Evolutionary conservation across 768 basidiomycete genomes (phyloP).

Genomic region (Galerina sulciceps): DNA sequence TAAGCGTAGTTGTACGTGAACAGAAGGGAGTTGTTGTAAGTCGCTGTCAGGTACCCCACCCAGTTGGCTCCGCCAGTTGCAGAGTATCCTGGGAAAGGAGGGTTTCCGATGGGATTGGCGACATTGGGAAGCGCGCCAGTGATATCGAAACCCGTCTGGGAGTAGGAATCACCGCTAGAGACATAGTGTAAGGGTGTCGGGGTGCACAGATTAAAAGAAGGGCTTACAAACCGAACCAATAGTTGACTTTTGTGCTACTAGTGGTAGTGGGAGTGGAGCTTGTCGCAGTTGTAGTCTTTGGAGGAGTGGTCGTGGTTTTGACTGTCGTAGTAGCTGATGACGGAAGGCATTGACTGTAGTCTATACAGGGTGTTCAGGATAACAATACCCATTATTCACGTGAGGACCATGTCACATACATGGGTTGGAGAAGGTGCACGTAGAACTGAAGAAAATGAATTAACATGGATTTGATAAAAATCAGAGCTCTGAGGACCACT

Average conservation of each 20-base stretch:
- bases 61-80: slow-evolving; percentile 62
- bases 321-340: slow-evolving; percentile 20
- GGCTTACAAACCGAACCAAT: slow-evolving; percentile 62
- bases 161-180: slow-evolving; percentile 60
- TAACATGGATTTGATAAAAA: background rate
- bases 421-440: slow-evolving; percentile 15
- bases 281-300: background rate
- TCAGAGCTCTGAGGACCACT: slow-evolving; percentile 21
- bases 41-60: slow-evolving; percentile 57
- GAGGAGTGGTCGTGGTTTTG: background rate
- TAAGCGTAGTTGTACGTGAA: slow-evolving; percentile 71
- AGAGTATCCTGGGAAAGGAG: slow-evolving; percentile 56
- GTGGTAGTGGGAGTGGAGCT: slow-evolving; percentile 5
- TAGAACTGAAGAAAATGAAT: slow-evolving; percentile 2
- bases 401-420: background rate
- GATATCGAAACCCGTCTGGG: slow-evolving; percentile 55
- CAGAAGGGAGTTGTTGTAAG: slow-evolving; percentile 55
- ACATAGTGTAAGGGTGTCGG: background rate
- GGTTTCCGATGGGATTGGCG: slow-evolving; percentile 58
- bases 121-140: slow-evolving; percentile 42
- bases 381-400: background rate
- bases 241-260: slow-evolving; percentile 13
- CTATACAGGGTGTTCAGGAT: slow-evolving; percentile 31
- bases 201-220: background rate
- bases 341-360: slow-evolving; percentile 45